Evolutionary conservation across 2,329 filamentous ascomycete species (phyloP), one percentile per base, ranked within the genome.

Genomic region (Trichoderma sp.): DNA sequence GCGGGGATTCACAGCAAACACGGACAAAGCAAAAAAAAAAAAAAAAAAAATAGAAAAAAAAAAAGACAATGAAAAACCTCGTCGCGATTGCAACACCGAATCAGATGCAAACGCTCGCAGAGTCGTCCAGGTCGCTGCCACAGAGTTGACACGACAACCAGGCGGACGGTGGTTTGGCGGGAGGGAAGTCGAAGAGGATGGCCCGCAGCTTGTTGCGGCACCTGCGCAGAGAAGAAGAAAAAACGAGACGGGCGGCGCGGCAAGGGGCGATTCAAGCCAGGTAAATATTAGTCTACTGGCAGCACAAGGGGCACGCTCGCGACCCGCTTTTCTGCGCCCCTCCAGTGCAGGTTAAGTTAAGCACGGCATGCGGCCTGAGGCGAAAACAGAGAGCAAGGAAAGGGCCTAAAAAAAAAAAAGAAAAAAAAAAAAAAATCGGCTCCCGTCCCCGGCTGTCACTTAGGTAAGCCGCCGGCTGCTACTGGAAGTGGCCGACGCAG

Each of bases 101-200:
- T 59, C 39, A 68, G 21, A 21, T 54, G 43, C 24, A 39, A 51
- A 56, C 56, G 59, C 24, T 56, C 21, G 46, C 8, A n/a, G 28
- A 30, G 39, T 59, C 68, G 66, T 67, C 61, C 55, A 28, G 4
- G 63, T 52, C 59, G 64, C 52, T 64, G 65, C 26, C 54, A 26
- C 13, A 58, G 63, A 66, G 63, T 61, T 63, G 68, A 70, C 64
- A 64, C 68, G 66, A 68, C 65, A 68, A 68, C 60, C 67, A n/a
- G 26, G 66, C 66, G 59, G 46, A 65, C 56, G 60, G 34, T 66
- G 61, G 51, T 66, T 67, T 60, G 46, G 21, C 46, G 46, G 56
- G 37, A 52, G 56, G 52, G 51, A 37, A 46, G 64, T 66, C 52
- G 26, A 43, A 59, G 61, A 49, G 58, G 58, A 64, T 70, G 56